These are phyloP conservation scores for Urtica urens DNA, from an alignment of 306 rosid species.

Conservation along the genomic window DNA sequence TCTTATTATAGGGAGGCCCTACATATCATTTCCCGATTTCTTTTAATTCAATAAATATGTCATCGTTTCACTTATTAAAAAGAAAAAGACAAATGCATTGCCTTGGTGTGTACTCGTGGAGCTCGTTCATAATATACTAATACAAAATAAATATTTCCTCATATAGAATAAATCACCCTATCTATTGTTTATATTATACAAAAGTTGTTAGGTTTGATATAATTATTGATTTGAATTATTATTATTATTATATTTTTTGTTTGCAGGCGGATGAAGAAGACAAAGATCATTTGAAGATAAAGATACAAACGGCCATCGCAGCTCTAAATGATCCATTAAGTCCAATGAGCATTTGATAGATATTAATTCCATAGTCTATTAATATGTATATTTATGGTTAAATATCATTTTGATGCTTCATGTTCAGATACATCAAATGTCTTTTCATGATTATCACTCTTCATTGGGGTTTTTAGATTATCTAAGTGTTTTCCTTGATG, in stretches of 20 bases:
- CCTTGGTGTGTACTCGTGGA: neutral
- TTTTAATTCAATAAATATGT: no score
- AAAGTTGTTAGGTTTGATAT: no score
- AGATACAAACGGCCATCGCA: constrained; percentile 61
- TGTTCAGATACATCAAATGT: no score
- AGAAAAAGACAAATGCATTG: no score
- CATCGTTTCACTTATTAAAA: no score
- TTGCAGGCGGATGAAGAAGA: constrained; percentile 83
- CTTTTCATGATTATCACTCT: neutral
- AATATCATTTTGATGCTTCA: no score
- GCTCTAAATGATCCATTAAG: constrained; percentile 71
- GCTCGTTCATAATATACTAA: neutral
- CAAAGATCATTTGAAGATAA: constrained; percentile 47
- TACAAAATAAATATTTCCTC: neutral
- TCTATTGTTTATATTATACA: neutral
- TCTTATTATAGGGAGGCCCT: no score
- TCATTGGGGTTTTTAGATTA: neutral
- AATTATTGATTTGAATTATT: neutral
- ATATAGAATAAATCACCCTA: no score
- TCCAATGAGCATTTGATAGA: constrained; percentile 72
- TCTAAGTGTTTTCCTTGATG: constrained; percentile 1
- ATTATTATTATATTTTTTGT: neutral
- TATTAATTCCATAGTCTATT: no score
- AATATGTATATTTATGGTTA: no score
- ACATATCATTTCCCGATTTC: no score